Conservation (phyloP, 2,329 filamentous ascomycete genomes). For the Cryphonectria nitschkei region DNA sequence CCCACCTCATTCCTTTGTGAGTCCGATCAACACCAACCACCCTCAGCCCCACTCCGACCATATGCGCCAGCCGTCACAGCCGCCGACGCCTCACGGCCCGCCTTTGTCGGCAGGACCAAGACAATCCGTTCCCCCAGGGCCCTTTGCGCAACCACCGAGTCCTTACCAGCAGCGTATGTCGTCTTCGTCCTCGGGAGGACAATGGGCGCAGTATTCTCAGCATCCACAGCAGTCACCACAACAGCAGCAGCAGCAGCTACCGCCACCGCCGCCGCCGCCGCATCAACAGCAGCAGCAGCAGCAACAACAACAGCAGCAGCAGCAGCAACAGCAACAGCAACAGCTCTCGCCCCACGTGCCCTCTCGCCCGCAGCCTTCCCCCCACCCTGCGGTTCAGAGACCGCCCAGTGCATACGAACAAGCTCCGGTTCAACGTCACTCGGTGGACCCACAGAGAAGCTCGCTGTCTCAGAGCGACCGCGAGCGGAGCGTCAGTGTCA, state of each 20-base stretch:
- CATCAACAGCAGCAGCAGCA: constrained; percentile 28
- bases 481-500: constrained; percentile 74
- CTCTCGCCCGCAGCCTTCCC: constrained; percentile 30
- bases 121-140: constrained; percentile 45
- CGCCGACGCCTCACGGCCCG: constrained; percentile 56
- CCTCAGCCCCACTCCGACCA: constrained; percentile 46
- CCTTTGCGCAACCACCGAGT: constrained; percentile 58
- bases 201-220: constrained; percentile 41
- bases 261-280: constrained; percentile 33
- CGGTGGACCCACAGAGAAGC: constrained; percentile 49
- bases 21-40: constrained; percentile 53
- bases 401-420: constrained; percentile 50
- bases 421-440: constrained; percentile 27
- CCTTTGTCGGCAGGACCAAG: constrained; percentile 49
- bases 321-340: constrained; percentile 8
- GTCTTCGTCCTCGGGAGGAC: constrained; percentile 37
- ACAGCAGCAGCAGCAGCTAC: constrained; percentile 16
- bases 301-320: constrained; percentile 26
- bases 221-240: constrained; percentile 17
- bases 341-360: constrained; percentile 33
- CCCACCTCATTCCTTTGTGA: constrained; percentile 51
- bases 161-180: constrained; percentile 60
- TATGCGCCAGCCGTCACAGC: constrained; percentile 57
- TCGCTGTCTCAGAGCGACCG: constrained; percentile 63
- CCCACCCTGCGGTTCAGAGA: constrained; percentile 45